These are phyloP conservation scores for Phanerodontia chrysosporium DNA, from an alignment of 768 basidiomycete genomes.

Conservation along the genomic window DNA sequence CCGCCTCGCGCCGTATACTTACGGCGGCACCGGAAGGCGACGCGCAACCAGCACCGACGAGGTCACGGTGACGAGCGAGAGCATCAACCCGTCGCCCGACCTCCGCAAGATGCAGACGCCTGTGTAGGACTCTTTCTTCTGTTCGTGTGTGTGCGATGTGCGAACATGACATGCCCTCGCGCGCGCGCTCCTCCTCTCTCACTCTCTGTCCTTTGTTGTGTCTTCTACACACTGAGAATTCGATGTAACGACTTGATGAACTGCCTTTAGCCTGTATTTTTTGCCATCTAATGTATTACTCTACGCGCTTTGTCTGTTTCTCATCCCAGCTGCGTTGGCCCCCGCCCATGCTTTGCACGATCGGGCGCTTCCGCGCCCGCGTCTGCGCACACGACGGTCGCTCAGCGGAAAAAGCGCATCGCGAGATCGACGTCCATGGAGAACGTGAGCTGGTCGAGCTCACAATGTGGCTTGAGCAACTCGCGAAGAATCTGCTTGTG, in stretches of 20 bases:
- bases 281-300: conserved; percentile 4
- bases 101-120: background rate
- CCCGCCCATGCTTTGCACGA: no score
- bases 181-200: no score
- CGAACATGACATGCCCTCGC: no score
- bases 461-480: no score
- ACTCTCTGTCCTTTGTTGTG: no score
- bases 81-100: background rate
- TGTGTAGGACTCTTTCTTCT: background rate
- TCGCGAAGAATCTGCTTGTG: no score
- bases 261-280: background rate
- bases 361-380: no score
- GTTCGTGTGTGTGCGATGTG: no score
- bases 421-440: no score
- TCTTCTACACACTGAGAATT: background rate
- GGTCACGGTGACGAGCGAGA: background rate
- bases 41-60: background rate
- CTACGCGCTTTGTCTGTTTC: background rate
- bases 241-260: background rate
- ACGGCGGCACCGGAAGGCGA: conserved; percentile 11
- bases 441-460: no score
- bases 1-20: conserved; percentile 35
- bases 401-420: no score
- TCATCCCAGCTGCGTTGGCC: background rate
- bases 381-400: no score